Base-by-base conservation (phyloP, 202 grass and related monocot species). In the Musa balbisiana region DNA sequence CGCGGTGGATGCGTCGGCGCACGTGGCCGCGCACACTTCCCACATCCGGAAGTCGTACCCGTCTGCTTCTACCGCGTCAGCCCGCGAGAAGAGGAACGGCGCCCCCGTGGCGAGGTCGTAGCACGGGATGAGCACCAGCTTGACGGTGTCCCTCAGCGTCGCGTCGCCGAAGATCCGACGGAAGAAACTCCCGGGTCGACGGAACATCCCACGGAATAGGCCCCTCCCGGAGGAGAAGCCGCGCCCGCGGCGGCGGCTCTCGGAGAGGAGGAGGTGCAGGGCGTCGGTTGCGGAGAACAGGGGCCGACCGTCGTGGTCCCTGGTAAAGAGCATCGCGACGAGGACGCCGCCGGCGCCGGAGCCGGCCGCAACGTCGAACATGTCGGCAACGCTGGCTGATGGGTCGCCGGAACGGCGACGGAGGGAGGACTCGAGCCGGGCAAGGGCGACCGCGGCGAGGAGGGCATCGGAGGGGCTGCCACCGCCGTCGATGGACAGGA, bases 81-180 rank as follows among this genome's bases (percentile, higher is more conserved):
- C n/a, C n/a, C n/a, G n/a, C n/a, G n/a, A n/a, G n/a, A 99, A 95
- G 26, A 99, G 81, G 86, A 99, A 99, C 51, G 89, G 86, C 0
- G 74, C 81, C 2, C 81, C 85, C 10, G 89, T 85, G 49, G 85
- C 49, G 1, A 99, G 81, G 79, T 99, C 95, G 80, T 99, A 99
- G 81, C 95, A 99, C 3, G 95, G 95, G 1, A 99, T 87, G 16
- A 99, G 89, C 75, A 99, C 80, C 12, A 87, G 89, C 69, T 89
- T 81, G 72, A 91, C 83, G 16, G 91, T 90, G 83, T 99, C 89
- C 23, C 87, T 83, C 49, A 99, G 87, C 5, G 91, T 99, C 3
- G 91, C 82, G 23, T 99, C 89, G 3, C 83, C 83, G 27, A 99
- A 95, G 49, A 90, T 22, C 75, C 83, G 85, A 11, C 85, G 76